Percentiles rank a stretch among this genome's conserved stretches.
Evolutionary conservation across 2,329 filamentous ascomycete genomes (phyloP).

Genomic region (Penicillium sp.): DNA sequence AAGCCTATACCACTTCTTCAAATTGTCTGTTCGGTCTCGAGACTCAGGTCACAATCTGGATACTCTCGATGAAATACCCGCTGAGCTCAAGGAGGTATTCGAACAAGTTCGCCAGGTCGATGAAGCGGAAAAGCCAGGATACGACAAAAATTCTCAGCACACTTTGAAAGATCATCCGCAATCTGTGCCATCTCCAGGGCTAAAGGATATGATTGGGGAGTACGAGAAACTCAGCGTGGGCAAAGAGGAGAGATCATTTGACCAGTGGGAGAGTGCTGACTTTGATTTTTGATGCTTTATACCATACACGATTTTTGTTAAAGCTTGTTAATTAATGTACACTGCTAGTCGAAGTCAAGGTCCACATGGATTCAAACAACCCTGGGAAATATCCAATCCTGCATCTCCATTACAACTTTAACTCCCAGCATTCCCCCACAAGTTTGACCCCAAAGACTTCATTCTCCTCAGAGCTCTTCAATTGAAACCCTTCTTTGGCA

Average conservation of each 20-base stretch:
- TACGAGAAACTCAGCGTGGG: conserved; percentile 34
- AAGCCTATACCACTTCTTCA: conserved; percentile 29
- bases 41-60: conserved; percentile 6
- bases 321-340: neutral
- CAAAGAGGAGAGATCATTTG: conserved; percentile 36
- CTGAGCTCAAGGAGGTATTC: neutral
- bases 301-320: neutral
- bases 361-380: too few species aligned
- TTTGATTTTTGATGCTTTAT: neutral
- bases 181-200: neutral
- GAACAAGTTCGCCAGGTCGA: neutral
- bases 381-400: neutral
- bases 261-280: neutral
- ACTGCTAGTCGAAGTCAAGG: neutral
- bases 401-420: conserved; percentile 1
- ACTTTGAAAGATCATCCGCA: neutral
- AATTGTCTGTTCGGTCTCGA: conserved; percentile 23
- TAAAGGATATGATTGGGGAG: conserved; percentile 5
- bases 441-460: conserved; percentile 14
- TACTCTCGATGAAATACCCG: neutral
- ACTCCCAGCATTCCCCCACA: conserved; percentile 22
- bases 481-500: conserved; percentile 18
- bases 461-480: conserved; percentile 19
- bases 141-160: neutral
- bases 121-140: neutral